Conservation (phyloP, 1,139 yeast species). For the Geotrichum restrictum region DNA sequence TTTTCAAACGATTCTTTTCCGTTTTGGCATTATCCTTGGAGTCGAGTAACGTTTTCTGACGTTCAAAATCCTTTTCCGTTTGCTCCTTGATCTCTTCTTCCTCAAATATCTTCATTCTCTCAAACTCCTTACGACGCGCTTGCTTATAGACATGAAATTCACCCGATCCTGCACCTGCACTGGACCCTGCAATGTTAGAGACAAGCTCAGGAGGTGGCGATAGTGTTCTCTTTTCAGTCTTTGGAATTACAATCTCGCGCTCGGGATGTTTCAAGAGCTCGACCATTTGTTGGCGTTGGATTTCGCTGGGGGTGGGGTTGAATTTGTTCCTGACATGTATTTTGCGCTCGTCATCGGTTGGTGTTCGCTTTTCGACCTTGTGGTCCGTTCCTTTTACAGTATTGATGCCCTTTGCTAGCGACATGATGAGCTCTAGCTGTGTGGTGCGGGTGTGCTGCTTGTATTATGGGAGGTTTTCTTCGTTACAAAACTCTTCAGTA, state of each 20-base stretch:
- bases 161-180: constrained; percentile 42
- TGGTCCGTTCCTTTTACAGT: not conserved
- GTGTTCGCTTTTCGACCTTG: constrained; percentile 12
- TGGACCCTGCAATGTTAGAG: constrained; percentile 33
- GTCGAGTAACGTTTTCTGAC: constrained; percentile 23
- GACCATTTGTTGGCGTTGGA: constrained; percentile 30
- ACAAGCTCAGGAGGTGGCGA: constrained; percentile 29
- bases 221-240: constrained; percentile 16
- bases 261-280: constrained; percentile 28
- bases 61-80: constrained; percentile 31
- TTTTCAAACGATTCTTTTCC: constrained; percentile 32
- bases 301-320: constrained; percentile 24
- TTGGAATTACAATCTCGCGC: constrained; percentile 21
- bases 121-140: constrained; percentile 36
- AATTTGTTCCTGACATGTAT: constrained; percentile 12
- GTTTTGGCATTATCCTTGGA: constrained; percentile 33
- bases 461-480: too few species aligned
- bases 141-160: constrained; percentile 41
- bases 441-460: too few species aligned
- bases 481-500: too few species aligned
- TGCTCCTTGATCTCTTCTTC: constrained; percentile 28
- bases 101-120: constrained; percentile 30
- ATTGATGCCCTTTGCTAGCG: constrained; percentile 1
- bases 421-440: not conserved
- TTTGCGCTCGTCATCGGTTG: constrained; percentile 5